Percentiles rank a stretch among this genome's conserved stretches.
These are phyloP conservation scores for Pseudozyma sp. DNA, from an alignment of 1,284 basidiomycete species.

Conservation along the genomic window DNA sequence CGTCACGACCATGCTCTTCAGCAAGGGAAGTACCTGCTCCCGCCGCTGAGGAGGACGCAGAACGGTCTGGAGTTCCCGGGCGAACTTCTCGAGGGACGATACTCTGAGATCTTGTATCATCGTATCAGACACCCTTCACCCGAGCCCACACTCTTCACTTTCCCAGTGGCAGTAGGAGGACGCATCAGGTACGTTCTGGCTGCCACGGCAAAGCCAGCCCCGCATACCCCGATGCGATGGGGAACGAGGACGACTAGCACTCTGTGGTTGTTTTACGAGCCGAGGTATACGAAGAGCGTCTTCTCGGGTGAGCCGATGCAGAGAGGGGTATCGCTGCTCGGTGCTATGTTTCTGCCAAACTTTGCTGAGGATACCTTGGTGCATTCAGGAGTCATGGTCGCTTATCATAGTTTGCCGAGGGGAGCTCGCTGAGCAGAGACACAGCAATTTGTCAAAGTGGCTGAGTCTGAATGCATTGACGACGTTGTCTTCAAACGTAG, in stretches of 20 bases:
- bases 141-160: neutral
- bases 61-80: neutral
- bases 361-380: neutral
- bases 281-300: neutral
- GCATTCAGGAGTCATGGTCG: neutral
- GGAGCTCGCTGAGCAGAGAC: too few relatives aligned
- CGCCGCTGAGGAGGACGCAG: neutral
- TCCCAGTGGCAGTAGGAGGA: neutral
- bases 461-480: too few relatives aligned
- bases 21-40: conserved; percentile 7
- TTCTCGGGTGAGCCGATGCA: neutral
- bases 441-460: too few relatives aligned
- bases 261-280: conserved; percentile 15
- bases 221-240: neutral
- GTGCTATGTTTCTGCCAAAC: conserved; percentile 9
- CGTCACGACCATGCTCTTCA: neutral
- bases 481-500: too few relatives aligned
- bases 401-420: neutral
- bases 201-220: neutral
- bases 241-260: neutral
- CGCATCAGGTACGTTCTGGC: neutral
- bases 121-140: neutral
- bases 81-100: neutral
- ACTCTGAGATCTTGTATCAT: neutral
- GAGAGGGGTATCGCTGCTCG: neutral